A percentile compares a stretch with the other conserved stretches of the same genome.
Conservation (phyloP, 164 flowering plant genomes). For the Piper longum region DNA sequence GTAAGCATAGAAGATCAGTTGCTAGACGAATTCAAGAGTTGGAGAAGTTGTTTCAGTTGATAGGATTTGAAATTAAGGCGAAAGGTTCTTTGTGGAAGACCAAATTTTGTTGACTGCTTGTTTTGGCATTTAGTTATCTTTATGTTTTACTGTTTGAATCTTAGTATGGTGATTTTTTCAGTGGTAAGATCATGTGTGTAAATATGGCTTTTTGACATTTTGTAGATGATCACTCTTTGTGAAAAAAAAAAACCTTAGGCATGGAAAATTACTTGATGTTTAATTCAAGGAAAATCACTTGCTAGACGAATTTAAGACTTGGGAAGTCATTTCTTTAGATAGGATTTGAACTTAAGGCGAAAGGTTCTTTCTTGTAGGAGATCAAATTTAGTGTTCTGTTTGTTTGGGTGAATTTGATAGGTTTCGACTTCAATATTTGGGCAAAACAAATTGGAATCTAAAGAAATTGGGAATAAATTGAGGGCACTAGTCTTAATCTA, state of each 20-base stretch:
- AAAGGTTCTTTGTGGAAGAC: background rate
- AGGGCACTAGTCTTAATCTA: background rate
- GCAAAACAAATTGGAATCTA: background rate
- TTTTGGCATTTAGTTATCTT: background rate
- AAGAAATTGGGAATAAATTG: background rate
- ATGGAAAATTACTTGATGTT: background rate
- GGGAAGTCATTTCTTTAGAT: background rate
- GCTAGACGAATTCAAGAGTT: background rate
- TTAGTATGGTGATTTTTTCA: background rate
- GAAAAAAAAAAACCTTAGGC: too few relatives aligned
- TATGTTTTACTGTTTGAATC: background rate
- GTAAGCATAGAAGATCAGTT: too few relatives aligned
- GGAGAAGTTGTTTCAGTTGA: background rate
- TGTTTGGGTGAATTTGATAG: background rate
- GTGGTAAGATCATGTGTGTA: background rate
- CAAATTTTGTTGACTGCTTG: background rate
- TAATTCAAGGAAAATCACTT: too few relatives aligned
- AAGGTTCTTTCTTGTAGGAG: background rate
- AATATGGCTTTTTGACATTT: background rate
- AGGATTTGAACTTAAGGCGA: background rate
- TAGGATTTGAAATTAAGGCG: background rate
- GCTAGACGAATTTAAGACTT: background rate
- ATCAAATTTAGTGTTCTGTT: background rate
- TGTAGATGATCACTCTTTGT: background rate
- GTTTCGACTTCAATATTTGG: background rate